Percentiles rank a stretch among this genome's conserved stretches.
Evolutionary conservation across 2,329 filamentous ascomycete genomes (phyloP).

Genomic region (Neonectria punicea): DNA sequence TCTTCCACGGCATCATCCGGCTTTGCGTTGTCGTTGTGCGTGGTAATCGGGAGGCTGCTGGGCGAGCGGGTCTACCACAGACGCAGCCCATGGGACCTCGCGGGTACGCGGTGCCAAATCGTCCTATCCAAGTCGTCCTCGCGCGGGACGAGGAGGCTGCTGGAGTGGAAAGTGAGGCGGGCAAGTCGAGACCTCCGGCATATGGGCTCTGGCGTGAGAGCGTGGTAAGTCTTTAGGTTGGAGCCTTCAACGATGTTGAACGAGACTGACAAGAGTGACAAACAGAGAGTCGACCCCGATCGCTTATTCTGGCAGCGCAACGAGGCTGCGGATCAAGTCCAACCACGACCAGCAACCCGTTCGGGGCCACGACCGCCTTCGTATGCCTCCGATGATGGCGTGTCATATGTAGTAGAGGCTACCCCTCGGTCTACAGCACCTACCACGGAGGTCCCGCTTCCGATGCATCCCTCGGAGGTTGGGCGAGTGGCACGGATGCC

Average conservation of each 20-base stretch:
- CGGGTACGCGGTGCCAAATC: constrained; percentile 75
- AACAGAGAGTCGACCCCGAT: constrained; percentile 79
- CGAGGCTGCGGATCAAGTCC: constrained; percentile 47
- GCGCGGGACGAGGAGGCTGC: constrained; percentile 78
- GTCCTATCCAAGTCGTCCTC: constrained; percentile 81
- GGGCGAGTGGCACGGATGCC: constrained; percentile 43
- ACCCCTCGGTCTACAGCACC: constrained; percentile 67
- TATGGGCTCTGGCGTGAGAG: constrained; percentile 88
- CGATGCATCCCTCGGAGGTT: constrained; percentile 60
- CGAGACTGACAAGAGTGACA: constrained; percentile 20
- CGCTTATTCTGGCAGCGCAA: constrained; percentile 84
- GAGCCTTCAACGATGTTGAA: neutral
- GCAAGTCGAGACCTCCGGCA: constrained; percentile 76
- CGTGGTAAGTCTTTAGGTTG: constrained; percentile 67
- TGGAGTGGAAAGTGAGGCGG: constrained; percentile 63
- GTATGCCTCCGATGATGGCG: constrained; percentile 80
- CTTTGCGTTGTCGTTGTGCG: constrained; percentile 74
- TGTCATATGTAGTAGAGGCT: constrained; percentile 77
- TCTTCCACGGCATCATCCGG: constrained; percentile 81
- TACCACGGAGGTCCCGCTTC: constrained; percentile 55
- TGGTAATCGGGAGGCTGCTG: constrained; percentile 48
- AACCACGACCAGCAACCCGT: constrained; percentile 38
- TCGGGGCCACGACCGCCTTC: constrained; percentile 71
- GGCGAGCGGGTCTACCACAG: constrained; percentile 46
- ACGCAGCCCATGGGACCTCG: constrained; percentile 64